Conservation (phyloP, 192 early-diverging fungal genomes). For the Chytriomyces sp. region DNA sequence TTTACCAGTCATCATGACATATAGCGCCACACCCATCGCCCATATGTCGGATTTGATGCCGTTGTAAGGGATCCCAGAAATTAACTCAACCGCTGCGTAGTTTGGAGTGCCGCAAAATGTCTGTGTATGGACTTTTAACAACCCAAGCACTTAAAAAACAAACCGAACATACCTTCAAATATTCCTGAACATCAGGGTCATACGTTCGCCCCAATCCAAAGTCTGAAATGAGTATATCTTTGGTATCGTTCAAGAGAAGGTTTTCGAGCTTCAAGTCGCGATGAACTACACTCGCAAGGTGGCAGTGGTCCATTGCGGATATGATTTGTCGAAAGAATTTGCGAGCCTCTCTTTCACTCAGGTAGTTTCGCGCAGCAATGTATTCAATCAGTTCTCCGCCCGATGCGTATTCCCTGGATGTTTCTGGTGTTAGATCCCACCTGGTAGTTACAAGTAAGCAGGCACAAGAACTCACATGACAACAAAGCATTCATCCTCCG, state of each 20-base stretch:
- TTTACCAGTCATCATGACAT: conserved; percentile 63
- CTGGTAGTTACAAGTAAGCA: background rate
- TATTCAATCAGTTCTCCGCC: conserved; percentile 67
- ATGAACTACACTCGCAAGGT: conserved; percentile 66
- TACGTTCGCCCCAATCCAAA: conserved; percentile 65
- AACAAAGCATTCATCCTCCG: conserved; percentile 65
- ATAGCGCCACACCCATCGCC: conserved; percentile 70
- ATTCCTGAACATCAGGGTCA: conserved; percentile 48
- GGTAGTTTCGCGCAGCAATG: conserved; percentile 54
- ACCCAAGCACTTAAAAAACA: too few relatives aligned
- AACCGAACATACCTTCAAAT: conserved; percentile 53
- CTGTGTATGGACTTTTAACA: conserved; percentile 20
- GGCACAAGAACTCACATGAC: conserved; percentile 56
- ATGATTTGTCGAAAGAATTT: conserved; percentile 65
- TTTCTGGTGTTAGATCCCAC: background rate
- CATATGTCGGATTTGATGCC: conserved; percentile 70
- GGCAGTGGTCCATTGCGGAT: conserved; percentile 70
- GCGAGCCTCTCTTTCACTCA: conserved; percentile 60
- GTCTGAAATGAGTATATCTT: conserved; percentile 64
- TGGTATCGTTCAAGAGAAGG: conserved; percentile 54
- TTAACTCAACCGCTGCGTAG: conserved; percentile 69
- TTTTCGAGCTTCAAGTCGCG: conserved; percentile 68
- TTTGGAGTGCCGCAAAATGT: conserved; percentile 73
- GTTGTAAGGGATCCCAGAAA: conserved; percentile 65
- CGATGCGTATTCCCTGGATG: conserved; percentile 62